Evolutionary conservation across 2,329 filamentous ascomycete genomes (phyloP).

Genomic region (Emmonsia crescens): DNA sequence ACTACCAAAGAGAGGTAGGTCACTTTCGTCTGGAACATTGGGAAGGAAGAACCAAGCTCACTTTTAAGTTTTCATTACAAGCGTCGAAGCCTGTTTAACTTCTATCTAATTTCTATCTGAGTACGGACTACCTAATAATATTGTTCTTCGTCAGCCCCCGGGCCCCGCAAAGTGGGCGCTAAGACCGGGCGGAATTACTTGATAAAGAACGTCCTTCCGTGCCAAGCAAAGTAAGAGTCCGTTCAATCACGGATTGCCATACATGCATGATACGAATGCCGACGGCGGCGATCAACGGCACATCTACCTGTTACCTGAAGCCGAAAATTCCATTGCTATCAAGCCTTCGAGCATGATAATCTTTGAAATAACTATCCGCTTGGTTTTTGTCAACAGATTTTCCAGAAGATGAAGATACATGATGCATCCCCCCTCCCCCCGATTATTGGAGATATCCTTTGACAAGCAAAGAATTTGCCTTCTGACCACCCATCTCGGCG

Average conservation of each 20-base stretch:
- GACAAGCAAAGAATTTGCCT: not conserved
- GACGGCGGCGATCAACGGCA: not conserved
- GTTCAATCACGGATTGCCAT: not conserved
- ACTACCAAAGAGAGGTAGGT: not conserved
- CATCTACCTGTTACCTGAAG: too few species aligned
- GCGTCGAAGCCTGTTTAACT: too few species aligned
- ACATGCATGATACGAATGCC: too few species aligned
- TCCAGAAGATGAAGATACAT: not conserved
- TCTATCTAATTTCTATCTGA: too few species aligned
- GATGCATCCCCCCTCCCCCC: too few species aligned
- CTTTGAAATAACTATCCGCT: too few species aligned
- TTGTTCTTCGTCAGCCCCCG: not conserved
- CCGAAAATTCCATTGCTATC: too few species aligned
- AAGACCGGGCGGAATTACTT: not conserved
- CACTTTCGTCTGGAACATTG: not conserved
- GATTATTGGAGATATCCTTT: not conserved
- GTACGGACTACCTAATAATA: too few species aligned
- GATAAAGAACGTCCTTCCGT: not conserved
- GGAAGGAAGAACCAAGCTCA: not conserved
- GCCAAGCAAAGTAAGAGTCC: not conserved
- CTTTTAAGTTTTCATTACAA: too few species aligned
- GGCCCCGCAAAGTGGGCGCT: not conserved
- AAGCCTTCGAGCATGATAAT: too few species aligned
- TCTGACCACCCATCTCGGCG: not conserved
- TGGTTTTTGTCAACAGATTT: too few species aligned